A percentile compares a stretch with the other conserved stretches of the same genome.
phyloP scores from a whole-genome alignment of 805 yeast species.

The Kodamaea lidongshanica region DNA sequence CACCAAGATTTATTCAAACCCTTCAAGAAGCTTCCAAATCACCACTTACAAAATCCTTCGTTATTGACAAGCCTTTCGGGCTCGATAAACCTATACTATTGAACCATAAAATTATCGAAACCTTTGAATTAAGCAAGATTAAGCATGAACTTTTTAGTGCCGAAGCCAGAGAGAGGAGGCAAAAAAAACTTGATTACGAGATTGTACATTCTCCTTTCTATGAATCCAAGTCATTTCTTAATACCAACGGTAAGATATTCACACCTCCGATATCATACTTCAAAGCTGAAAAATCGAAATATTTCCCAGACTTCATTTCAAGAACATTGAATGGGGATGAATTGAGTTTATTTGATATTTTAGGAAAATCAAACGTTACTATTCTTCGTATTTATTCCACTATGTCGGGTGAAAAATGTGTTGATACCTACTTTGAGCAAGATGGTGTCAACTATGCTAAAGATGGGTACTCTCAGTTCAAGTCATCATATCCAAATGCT shows the following conservation, averaged over 20 bases:
- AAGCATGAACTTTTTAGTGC: slow-evolving; percentile 24
- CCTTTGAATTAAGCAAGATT: slow-evolving; percentile 14
- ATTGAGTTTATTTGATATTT: slow-evolving; percentile 29
- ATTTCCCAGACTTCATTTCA: slow-evolving; percentile 75
- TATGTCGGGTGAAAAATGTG: slow-evolving; percentile 63
- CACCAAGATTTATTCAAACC: slow-evolving; percentile 33
- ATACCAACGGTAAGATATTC: slow-evolving; percentile 81
- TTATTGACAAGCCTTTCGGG: slow-evolving; percentile 35
- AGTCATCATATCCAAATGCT: slow-evolving; percentile 40
- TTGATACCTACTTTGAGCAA: slow-evolving; percentile 51
- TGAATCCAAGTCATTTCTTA: slow-evolving; percentile 45
- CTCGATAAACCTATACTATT: slow-evolving; percentile 25
- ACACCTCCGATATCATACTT: slow-evolving; percentile 76
- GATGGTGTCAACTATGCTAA: slow-evolving; percentile 35
- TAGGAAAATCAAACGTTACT: slow-evolving; percentile 47
- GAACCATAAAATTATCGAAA: slow-evolving; percentile 16
- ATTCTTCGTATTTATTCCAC: slow-evolving; percentile 62
- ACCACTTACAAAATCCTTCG: slow-evolving; percentile 27
- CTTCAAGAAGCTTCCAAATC: slow-evolving; percentile 35
- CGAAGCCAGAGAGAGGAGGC: slow-evolving; percentile 34
- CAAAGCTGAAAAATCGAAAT: slow-evolving; percentile 62
- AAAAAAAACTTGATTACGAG: slow-evolving; percentile 36
- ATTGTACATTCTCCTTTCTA: slow-evolving; percentile 39
- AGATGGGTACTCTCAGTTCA: slow-evolving; percentile 27
- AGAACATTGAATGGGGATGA: slow-evolving; percentile 39